A percentile compares a stretch with the other conserved stretches of the same genome.
These are phyloP conservation scores for Acidomyces sp. DNA, from an alignment of 495 filamentous ascomycete genomes.

Conservation along the genomic window DNA sequence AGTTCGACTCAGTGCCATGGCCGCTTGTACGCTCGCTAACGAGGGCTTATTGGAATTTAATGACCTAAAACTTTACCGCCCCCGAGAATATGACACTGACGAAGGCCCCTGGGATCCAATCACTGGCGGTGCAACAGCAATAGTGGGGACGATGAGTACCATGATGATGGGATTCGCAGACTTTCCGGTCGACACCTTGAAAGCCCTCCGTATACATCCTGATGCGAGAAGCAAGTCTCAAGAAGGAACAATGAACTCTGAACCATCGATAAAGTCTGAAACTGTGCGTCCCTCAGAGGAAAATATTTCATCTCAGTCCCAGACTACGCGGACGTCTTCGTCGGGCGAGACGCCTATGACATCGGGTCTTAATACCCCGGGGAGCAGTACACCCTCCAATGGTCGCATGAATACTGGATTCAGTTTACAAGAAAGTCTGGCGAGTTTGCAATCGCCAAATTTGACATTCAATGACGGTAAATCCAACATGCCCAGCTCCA, in stretches of 20 bases:
- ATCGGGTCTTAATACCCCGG: slow-evolving; percentile 1
- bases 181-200: slow-evolving; percentile 57
- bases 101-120: slow-evolving; percentile 34
- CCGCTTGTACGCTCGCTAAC: slow-evolving; percentile 28
- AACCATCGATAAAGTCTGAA: slow-evolving; percentile 8
- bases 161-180: slow-evolving; percentile 74
- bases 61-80: slow-evolving; percentile 30
- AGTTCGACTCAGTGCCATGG: slow-evolving; percentile 29
- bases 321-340: not conserved
- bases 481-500: slow-evolving; percentile 3
- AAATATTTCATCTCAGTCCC: not conserved
- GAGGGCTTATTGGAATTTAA: slow-evolving; percentile 28
- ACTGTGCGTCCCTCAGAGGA: not conserved
- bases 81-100: slow-evolving; percentile 31
- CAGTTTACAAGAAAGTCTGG: slow-evolving; percentile 14
- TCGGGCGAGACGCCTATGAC: not conserved
- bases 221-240: slow-evolving; percentile 23
- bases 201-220: slow-evolving; percentile 38
- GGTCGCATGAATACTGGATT: slow-evolving; percentile 14
- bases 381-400: slow-evolving; percentile 3
- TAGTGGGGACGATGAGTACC: slow-evolving; percentile 60
- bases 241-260: slow-evolving; percentile 6
- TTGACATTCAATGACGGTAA: not conserved
- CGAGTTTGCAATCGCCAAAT: slow-evolving; percentile 1
- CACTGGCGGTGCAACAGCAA: slow-evolving; percentile 44